Base-by-base conservation (phyloP, 257 asterid species). In the Forsythia viridissima region DNA sequence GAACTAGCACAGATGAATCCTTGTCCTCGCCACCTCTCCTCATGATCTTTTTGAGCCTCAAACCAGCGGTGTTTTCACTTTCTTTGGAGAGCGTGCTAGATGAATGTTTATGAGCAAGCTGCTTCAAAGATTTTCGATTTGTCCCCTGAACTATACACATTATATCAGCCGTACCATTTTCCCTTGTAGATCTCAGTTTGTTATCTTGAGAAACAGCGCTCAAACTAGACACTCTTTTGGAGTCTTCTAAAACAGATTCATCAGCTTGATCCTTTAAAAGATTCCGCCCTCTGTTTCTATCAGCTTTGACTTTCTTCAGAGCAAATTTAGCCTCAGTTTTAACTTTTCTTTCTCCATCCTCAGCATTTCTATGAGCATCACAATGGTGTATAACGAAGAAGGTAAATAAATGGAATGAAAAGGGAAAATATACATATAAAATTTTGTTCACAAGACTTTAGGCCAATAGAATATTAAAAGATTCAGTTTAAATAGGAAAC, bases 1-100 rank as follows among this genome's bases (percentile, higher is more conserved):
- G 92, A 84, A 94, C 97, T 57, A 85, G 84, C 67, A 74, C 78
- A 43, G 87, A 78, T 74, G 98, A 89, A 82, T 95, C 97, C 81
- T 85, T 87, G 82, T 83, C 92, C 78, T 88, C 90, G 69, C 83
- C 90, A 74, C 89, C 73, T 86, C 97, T 88, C 81, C 97, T 88
- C 98, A 96, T 86, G 79, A 96, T 93, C 91, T 96, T 96, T 85
- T 96, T 96, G 38, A 96, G 91, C 91, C 99, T 90, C 84, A 96
- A 84, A 63, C 96, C 90, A 51, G 91, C 84, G 4, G 91, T 83
- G 79, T 74, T 86, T 76, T 88, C 97, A 82, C 83, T 80, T 81
- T 91, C 94, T 72, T 76, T 86, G 44, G 88, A 76, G 78, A 83
- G 71, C 21, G 18, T 74, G 55, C 75, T 78, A 41, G 87, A 81